These are phyloP conservation scores for Cystoisospora suis DNA, from an alignment of 169 alveolate species.

Conservation along the genomic window DNA sequence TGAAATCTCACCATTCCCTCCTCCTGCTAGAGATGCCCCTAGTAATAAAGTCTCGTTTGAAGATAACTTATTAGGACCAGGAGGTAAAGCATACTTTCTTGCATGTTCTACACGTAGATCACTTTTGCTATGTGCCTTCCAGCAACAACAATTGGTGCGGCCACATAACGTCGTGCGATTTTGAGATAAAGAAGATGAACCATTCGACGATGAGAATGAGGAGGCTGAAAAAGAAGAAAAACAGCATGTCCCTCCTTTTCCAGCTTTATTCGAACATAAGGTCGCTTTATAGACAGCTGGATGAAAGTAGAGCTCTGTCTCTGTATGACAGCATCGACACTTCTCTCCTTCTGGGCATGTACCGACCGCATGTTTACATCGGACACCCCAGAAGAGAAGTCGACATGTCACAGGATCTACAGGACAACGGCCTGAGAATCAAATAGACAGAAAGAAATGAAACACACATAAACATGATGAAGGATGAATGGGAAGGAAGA, in stretches of 20 bases:
- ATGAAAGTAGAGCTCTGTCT: not conserved
- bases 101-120: not conserved
- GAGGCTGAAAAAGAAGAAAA: not conserved
- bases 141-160: not conserved
- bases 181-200: not conserved
- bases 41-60: too few relatives aligned
- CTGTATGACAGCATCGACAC: constrained; percentile 28
- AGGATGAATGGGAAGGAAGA: too few relatives aligned
- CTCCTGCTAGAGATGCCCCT: too few relatives aligned
- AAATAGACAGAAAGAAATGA: not conserved
- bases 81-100: not conserved
- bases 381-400: constrained; percentile 32
- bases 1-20: too few relatives aligned
- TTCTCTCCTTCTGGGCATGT: constrained; percentile 1
- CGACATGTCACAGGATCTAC: constrained; percentile 13
- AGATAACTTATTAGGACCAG: too few relatives aligned
- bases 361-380: not conserved
- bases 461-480: too few relatives aligned
- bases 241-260: not conserved
- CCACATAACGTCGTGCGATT: not conserved
- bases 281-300: constrained; percentile 25
- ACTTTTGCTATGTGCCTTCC: constrained; percentile 5
- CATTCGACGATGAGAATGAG: not conserved
- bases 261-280: not conserved
- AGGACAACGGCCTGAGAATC: constrained; percentile 8